These are phyloP conservation scores for Blastocystis sp. DNA, from an alignment of 352 stramenopile genomes.

Conservation along the genomic window DNA sequence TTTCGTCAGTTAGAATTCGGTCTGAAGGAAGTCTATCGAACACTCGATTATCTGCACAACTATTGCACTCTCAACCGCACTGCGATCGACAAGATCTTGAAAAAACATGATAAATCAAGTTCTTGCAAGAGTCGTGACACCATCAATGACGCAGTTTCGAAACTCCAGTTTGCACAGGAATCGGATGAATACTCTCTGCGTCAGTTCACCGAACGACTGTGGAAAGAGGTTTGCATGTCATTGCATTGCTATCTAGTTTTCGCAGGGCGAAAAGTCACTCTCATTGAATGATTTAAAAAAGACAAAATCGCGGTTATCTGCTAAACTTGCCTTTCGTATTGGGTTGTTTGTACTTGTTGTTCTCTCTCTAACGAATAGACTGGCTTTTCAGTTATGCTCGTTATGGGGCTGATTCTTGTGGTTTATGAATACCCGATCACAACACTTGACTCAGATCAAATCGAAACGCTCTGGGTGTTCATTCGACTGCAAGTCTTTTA, in stretches of 20 bases:
- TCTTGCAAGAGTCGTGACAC: neutral
- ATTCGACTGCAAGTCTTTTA: conserved; percentile 22
- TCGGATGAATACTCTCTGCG: neutral
- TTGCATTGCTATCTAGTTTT: neutral
- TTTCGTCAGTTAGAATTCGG: conserved; percentile 22
- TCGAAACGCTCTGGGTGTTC: conserved; percentile 5
- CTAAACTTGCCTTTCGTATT: neutral
- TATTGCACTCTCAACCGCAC: conserved; percentile 50
- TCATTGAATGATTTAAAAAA: conserved; percentile 24
- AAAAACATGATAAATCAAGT: conserved; percentile 57
- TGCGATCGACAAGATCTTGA: conserved; percentile 58
- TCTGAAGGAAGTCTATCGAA: conserved; percentile 57
- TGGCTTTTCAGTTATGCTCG: neutral
- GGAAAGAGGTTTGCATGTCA: neutral
- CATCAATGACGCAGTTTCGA: conserved; percentile 10
- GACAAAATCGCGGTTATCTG: neutral
- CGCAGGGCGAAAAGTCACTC: neutral
- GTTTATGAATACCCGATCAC: conserved; percentile 22
- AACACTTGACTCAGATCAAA: neutral
- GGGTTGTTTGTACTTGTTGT: neutral
- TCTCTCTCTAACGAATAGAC: neutral
- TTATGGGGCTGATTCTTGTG: neutral
- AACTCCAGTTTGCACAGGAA: conserved; percentile 10
- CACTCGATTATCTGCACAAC: conserved; percentile 47
- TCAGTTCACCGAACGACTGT: neutral